Evolutionary conservation across 306 rosid species (phyloP).

Genomic region (Trifolium dubium): DNA sequence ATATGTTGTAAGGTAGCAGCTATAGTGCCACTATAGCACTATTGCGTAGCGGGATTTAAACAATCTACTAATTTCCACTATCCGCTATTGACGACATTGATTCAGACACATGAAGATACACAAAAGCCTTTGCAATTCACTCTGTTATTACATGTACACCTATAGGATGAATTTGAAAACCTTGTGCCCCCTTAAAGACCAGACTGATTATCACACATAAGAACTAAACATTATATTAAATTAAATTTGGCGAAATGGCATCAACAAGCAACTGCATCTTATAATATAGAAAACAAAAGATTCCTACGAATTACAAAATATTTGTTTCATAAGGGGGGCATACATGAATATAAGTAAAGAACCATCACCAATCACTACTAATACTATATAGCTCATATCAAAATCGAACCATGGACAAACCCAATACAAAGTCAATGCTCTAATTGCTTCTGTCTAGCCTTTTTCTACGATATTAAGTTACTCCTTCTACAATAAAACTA

Average conservation of each 20-base stretch:
- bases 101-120: neutral
- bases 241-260: neutral
- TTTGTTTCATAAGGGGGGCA: neutral
- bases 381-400: neutral
- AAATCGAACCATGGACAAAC: neutral
- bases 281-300: neutral
- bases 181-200: neutral
- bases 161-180: neutral
- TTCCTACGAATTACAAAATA: neutral
- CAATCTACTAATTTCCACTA: too few relatives aligned
- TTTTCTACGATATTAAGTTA: too few relatives aligned
- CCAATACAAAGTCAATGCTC: neutral
- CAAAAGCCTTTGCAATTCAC: neutral
- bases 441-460: neutral
- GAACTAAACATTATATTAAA: neutral
- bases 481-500: neutral
- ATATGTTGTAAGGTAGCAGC: too few relatives aligned
- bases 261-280: neutral
- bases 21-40: too few relatives aligned
- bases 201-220: neutral
- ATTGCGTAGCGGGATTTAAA: too few relatives aligned
- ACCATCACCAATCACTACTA: neutral
- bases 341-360: slow-evolving; percentile 1
- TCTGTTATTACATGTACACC: neutral
- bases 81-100: too few relatives aligned